phyloP scores from a whole-genome alignment of 1,139 yeast species.

The Pichia terricola region DNA sequence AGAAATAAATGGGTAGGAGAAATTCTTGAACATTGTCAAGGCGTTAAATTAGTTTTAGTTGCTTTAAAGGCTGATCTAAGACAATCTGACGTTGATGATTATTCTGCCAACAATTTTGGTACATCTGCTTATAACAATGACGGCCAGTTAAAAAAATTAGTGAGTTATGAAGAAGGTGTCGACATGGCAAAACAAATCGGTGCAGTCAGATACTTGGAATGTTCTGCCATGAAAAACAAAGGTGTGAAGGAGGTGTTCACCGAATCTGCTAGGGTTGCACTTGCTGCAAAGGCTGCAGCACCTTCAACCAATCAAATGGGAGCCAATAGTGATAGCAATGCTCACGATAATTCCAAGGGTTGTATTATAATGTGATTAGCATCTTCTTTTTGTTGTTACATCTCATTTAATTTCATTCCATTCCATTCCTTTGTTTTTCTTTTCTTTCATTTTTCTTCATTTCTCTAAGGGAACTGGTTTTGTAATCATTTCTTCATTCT shows the following conservation, averaged over 20 bases:
- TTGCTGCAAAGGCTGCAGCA: constrained; percentile 73
- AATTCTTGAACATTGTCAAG: constrained; percentile 93
- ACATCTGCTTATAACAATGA: constrained; percentile 17
- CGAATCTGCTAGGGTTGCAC: constrained; percentile 93
- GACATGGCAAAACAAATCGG: constrained; percentile 81
- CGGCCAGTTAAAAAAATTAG: constrained; percentile 41
- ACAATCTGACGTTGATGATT: constrained; percentile 29
- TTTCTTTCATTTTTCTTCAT: too few species aligned
- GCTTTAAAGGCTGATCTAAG: constrained; percentile 93
- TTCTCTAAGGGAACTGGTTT: too few species aligned
- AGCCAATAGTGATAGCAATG: background rate
- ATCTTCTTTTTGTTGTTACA: background rate
- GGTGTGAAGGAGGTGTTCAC: constrained; percentile 97
- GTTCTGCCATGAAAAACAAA: constrained; percentile 87
- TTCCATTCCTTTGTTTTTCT: too few species aligned
- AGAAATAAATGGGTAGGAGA: constrained; percentile 96
- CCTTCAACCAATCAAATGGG: constrained; percentile 9
- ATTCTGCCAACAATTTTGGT: constrained; percentile 10
- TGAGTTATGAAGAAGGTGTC: constrained; percentile 75
- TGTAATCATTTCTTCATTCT: too few species aligned
- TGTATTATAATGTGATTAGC: constrained; percentile 22
- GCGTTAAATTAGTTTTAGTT: constrained; percentile 85
- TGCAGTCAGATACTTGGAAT: constrained; percentile 79
- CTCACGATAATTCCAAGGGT: constrained; percentile 3
- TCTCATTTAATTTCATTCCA: too few species aligned